Base-by-base conservation (phyloP, 805 yeast genomes). In the Teunomyces funiuensis region DNA sequence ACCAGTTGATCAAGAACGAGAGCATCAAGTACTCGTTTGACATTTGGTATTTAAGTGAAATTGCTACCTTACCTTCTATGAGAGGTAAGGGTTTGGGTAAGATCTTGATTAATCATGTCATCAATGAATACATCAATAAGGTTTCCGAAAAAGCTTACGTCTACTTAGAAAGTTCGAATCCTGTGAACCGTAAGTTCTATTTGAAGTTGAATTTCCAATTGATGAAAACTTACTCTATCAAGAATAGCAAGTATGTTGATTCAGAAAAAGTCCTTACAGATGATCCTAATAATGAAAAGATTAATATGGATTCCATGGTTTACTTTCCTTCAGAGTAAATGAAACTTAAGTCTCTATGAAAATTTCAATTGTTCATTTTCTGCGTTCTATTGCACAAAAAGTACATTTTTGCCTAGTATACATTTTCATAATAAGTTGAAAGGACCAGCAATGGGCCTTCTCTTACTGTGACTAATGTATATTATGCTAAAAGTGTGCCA, bases 21-120 rank as follows among this genome's bases (percentile, higher is more conserved):
- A 41, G 42, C n/a, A 27, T 22, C 16, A 37, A 30, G 16, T 29
- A 13, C 6, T 23, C 38, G n/a, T 26, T 47, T 28, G 50, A 48
- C 23, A 59, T 77, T 39, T 80, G 84, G 83, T 80, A 80, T 54
- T 64, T 80, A 46, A 69, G 75, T 34, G 83, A 80, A 54, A 66
- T 80, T 40, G 83, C 83, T 30, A 77, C 80, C 17, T 63, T 76
- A 33, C 81, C 82, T 6, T 57, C 69, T 29, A 80, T 80, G 62
- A 65, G 80, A 53, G 84, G 85, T 40, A 76, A 75, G 52, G 83
- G 83, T 16, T 66, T 77, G 49, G 81, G 82, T 26, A 67, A 77
- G 53, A 61, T 69, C 44, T 62, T 80, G 45, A 61, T 79, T 38
- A 74, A 77, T 46, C 69, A 66, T 54, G 77, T 75, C 39, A 65